Conservation (phyloP, 2,329 filamentous ascomycete genomes). For the Saccharata proteae region DNA sequence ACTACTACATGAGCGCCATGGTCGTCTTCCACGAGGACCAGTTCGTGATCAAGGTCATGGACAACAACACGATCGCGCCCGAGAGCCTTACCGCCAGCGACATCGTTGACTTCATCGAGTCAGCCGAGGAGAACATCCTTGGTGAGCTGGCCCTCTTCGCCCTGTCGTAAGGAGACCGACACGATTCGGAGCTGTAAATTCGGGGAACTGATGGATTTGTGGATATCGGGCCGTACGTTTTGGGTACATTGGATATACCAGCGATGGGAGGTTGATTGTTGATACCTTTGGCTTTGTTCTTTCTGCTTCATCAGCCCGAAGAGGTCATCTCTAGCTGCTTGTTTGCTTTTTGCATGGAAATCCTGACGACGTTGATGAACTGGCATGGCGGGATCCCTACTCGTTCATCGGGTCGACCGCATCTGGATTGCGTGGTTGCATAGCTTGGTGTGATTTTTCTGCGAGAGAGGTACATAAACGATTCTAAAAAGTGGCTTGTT, state of each 20-base stretch:
- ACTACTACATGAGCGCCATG: constrained; percentile 49
- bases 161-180: not conserved
- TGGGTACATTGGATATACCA: not conserved
- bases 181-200: not conserved
- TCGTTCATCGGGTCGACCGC: no score
- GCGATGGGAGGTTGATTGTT: no score
- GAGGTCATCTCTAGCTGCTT: no score
- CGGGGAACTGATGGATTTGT: constrained; percentile 1
- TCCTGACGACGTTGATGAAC: no score
- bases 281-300: no score
- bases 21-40: constrained; percentile 22
- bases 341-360: no score
- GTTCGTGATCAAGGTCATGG: constrained; percentile 34
- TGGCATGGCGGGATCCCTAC: no score
- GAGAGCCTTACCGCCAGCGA: constrained; percentile 4
- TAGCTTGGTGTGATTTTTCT: no score
- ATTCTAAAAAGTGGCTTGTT: no score
- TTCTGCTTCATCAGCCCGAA: no score
- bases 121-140: constrained; percentile 24
- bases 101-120: constrained; percentile 16
- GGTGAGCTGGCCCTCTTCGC: constrained; percentile 12
- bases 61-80: constrained; percentile 29
- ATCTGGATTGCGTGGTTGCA: no score
- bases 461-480: no score
- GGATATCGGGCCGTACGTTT: constrained; percentile 4